phyloP scores from a whole-genome alignment of 306 rosid species.

The Cucurbita argyrosperma region DNA sequence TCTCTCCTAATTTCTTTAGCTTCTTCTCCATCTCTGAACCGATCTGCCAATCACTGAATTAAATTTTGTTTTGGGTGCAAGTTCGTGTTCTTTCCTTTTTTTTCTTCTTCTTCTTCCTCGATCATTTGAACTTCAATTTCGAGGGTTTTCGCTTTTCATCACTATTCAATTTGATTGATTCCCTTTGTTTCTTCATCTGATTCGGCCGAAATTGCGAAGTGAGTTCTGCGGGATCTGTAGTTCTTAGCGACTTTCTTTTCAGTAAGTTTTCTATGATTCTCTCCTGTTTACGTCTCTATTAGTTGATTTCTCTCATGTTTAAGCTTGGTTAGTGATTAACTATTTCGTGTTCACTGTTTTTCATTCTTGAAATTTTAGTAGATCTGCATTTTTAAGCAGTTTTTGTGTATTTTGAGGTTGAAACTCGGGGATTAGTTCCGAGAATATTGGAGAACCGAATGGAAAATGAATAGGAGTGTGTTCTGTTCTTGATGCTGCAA shows the following conservation, averaged over 20 bases:
- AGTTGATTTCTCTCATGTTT: background rate
- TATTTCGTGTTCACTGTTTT: background rate
- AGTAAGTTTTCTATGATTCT: conserved; percentile 22
- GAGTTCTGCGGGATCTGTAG: conserved; percentile 36
- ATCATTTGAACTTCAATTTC: conserved; percentile 24
- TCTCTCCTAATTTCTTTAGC: too few relatives aligned
- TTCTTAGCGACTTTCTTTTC: conserved; percentile 16
- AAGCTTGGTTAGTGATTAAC: background rate
- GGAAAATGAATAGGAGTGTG: background rate
- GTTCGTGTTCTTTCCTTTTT: conserved; percentile 24
- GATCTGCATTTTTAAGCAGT: conserved; percentile 1
- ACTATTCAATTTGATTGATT: conserved; percentile 11
- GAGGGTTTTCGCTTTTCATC: conserved; percentile 15
- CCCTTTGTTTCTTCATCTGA: conserved; percentile 28
- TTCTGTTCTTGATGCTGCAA: background rate
- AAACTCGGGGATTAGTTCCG: background rate
- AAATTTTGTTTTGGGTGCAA: background rate
- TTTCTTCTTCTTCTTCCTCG: background rate
- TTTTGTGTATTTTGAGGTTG: background rate
- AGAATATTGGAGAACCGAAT: background rate
- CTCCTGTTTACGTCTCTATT: background rate
- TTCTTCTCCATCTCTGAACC: too few relatives aligned
- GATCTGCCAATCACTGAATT: conserved; percentile 36
- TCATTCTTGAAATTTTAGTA: background rate
- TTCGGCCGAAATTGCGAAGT: conserved; percentile 20